Evolutionary conservation across 352 stramenopile species (phyloP), one percentile per base, ranked within the genome.

Genomic region (Stephanocyclus meneghinianus): DNA sequence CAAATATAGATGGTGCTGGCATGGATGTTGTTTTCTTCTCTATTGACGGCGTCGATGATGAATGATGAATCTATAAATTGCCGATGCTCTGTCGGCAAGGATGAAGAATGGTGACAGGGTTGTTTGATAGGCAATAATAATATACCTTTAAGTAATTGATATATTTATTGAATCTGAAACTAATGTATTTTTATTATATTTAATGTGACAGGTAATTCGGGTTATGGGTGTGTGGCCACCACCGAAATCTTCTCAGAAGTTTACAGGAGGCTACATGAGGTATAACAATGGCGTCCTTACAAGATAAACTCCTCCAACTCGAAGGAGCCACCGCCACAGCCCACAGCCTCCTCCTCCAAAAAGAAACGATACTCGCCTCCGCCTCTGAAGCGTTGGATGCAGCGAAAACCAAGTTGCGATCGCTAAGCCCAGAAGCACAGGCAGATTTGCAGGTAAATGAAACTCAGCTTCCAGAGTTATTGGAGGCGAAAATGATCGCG

Each of bases 401-500:
- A 18, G 80, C 77, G 32, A 89, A 90, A 74, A 55, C 73, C 11
- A 87, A 82, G 47, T 81, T 90, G 7, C 79, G 74, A 40, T 13
- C n/a, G 16, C 62, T 90, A 2, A 70, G 60, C 32, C 44, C 59
- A 15, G 81, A 89, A 64, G 68, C 78, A 40, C 83, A 90, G 71
- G 68, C 82, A 70, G 65, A 18, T 15, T 68, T 90, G 30, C 62
- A 86, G 55, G 57, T 91, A 3, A 90, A 87, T 71, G 86, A 90
- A 71, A 90, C 86, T 4, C 78, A 91, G 66, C 78, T 90, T 42
- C 86, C 86, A 21, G 86, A 91, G 63, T 65, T 89, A 42, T 66
- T 91, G 13, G 76, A 79, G 59, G 76, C 76, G 5, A 74, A 87
- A 59, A 69, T 82, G 7, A 18, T 65, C 4, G 84, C 86, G 8